Conservation (phyloP, 1,284 basidiomycete species). For the Laetiporus sulphureus region DNA sequence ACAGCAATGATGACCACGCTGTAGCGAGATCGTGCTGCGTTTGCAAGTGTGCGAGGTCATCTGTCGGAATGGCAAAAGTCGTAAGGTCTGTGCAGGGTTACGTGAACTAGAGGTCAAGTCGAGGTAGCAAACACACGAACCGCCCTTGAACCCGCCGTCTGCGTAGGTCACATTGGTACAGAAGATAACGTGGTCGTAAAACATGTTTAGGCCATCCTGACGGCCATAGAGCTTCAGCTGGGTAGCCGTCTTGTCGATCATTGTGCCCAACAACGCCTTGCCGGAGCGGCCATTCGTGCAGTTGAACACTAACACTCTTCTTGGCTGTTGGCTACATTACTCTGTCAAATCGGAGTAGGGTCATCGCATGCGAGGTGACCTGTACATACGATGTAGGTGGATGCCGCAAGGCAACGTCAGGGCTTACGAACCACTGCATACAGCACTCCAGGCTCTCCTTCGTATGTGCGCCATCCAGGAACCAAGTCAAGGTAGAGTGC, state of each 20-base stretch:
- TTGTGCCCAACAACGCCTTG: slow-evolving; percentile 57
- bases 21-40: slow-evolving; percentile 73
- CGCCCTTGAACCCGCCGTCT: slow-evolving; percentile 85
- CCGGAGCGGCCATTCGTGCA: slow-evolving; percentile 91
- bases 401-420: slow-evolving; percentile 38
- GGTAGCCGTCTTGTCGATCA: slow-evolving; percentile 43
- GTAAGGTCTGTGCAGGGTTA: slow-evolving; percentile 54
- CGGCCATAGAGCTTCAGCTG: slow-evolving; percentile 38
- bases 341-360: neutral
- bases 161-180: slow-evolving; percentile 95
- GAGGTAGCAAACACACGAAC: slow-evolving; percentile 36
- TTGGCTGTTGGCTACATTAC: slow-evolving; percentile 17
- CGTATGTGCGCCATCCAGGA: slow-evolving; percentile 95
- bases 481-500: slow-evolving; percentile 62
- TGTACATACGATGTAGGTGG: slow-evolving; percentile 15
- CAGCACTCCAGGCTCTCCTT: slow-evolving; percentile 86
- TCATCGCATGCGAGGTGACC: neutral
- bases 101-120: slow-evolving; percentile 7
- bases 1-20: slow-evolving; percentile 66
- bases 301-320: slow-evolving; percentile 86
- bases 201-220: slow-evolving; percentile 31
- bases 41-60: slow-evolving; percentile 61
- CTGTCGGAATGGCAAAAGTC: slow-evolving; percentile 55
- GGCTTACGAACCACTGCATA: slow-evolving; percentile 77
- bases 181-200: slow-evolving; percentile 88